Evolutionary conservation across 148 eudicot genomes (phyloP).

Genomic region (Chenopodium quinoa): DNA sequence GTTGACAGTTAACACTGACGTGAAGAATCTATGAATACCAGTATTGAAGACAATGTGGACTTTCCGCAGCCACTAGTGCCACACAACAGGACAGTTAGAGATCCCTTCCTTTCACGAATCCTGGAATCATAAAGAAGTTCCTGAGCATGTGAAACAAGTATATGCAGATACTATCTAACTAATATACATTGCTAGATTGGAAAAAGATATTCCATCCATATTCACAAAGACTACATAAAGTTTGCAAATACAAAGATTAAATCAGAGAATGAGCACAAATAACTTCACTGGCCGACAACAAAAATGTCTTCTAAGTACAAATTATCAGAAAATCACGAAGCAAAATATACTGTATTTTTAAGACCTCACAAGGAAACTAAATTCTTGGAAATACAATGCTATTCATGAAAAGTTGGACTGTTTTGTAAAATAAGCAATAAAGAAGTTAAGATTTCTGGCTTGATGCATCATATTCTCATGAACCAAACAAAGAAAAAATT

Average conservation of each 20-base stretch:
- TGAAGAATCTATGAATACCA: conserved; percentile 41
- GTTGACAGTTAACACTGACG: conserved; percentile 3
- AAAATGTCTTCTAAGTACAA: neutral
- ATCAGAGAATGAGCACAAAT: neutral
- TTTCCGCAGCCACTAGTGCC: conserved; percentile 96
- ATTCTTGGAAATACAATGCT: neutral
- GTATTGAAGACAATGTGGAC: conserved; percentile 79
- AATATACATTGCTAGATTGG: neutral
- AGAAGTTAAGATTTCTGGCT: neutral
- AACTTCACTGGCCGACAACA: neutral
- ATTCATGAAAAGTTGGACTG: too few species aligned
- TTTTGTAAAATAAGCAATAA: neutral
- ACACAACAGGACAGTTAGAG: conserved; percentile 75
- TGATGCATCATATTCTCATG: neutral
- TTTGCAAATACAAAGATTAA: neutral
- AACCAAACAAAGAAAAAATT: neutral
- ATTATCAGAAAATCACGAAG: neutral
- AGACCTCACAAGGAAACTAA: neutral
- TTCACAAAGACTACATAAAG: neutral
- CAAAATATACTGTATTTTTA: neutral
- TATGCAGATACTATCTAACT: neutral
- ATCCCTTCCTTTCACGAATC: conserved; percentile 82
- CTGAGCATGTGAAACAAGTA: conserved; percentile 2
- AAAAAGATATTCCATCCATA: neutral
- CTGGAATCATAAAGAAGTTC: conserved; percentile 41